Conservation (phyloP, 345 rosid genomes). For the Zanthoxylum bungeanum region DNA sequence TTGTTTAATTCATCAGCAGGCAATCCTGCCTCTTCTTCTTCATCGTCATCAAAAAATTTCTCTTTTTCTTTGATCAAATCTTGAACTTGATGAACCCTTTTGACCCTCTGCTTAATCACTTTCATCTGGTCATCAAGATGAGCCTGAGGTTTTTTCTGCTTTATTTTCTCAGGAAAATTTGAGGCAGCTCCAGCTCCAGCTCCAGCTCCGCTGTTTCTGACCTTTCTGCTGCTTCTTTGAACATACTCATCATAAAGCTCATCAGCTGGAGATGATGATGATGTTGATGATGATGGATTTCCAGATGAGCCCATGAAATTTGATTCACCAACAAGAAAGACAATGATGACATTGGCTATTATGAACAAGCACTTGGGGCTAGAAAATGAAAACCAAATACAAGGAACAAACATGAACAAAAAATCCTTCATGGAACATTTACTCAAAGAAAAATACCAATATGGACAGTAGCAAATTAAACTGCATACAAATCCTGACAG, state of each 20-base stretch:
- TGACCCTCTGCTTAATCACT: not conserved
- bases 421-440: slow-evolving; percentile 17
- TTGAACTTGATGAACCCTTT: slow-evolving; percentile 5
- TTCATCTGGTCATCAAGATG: not conserved
- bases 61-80: not conserved
- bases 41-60: not conserved
- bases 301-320: slow-evolving; percentile 13
- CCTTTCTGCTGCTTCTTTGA: slow-evolving; percentile 19
- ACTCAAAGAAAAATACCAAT: slow-evolving; percentile 24
- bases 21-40: slow-evolving; percentile 30
- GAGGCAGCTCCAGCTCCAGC: too few species aligned
- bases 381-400: slow-evolving; percentile 23
- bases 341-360: slow-evolving; percentile 47
- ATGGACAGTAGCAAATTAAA: slow-evolving; percentile 20
- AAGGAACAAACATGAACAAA: slow-evolving; percentile 23
- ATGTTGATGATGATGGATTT: slow-evolving; percentile 13
- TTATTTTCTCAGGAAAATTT: slow-evolving; percentile 8
- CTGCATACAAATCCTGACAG: slow-evolving; percentile 27
- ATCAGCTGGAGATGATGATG: slow-evolving; percentile 10
- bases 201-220: not conserved
- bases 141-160: not conserved
- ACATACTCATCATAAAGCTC: slow-evolving; percentile 48
- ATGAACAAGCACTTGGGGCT: slow-evolving; percentile 48
- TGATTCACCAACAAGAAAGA: slow-evolving; percentile 51
- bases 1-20: slow-evolving; percentile 45